Base-by-base conservation (phyloP, 768 basidiomycete species). In the Podaxis rugospora region DNA sequence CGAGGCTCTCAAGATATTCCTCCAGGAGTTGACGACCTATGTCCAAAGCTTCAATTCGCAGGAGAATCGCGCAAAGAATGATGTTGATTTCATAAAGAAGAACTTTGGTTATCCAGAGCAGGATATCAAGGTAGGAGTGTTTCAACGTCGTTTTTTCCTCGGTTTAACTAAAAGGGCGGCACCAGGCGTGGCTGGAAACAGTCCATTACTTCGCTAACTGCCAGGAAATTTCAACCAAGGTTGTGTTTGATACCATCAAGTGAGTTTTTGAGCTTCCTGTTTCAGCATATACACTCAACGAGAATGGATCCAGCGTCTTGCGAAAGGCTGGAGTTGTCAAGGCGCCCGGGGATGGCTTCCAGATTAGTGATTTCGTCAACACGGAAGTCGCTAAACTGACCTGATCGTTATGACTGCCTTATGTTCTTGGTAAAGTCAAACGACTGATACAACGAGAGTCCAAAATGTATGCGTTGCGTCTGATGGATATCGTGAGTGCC, bases 21-120 rank as follows among this genome's bases (percentile, higher is more conserved):
- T 98, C 13, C 62, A 76, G 4, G 71, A 74, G 27, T 81, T 98
- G 21, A 84, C 89, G 4, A 73, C 66, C 4, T 85, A 87, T 67
- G 89, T 95, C 18, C 79, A 77, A 27, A 72, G 70, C 7, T 98
- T 97, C 74, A 75, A 87, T 62, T 83, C 84, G 0, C 64, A 73
- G 2, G 84, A 85, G 49, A 79, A 78, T 11, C 83, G 89, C 14
- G 78, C 76, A 1, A 79, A 78, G 2, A 76, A 76, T 39, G 84
- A 90, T 69, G 80, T 92, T 28, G 82, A 85, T 32, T 97, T 91
- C 69, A 90, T 98, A 67, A 81, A 83, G 69, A 74, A 78, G 10
- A 85, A 82, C 54, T 97, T 96, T 66, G 90, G 89, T 0, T 96
- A 98, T 68, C 80, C 84, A 2, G 83, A 88, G 58, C 82, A 86